Conservation (phyloP, 805 yeast genomes). For the Suhomyces vadensis region DNA sequence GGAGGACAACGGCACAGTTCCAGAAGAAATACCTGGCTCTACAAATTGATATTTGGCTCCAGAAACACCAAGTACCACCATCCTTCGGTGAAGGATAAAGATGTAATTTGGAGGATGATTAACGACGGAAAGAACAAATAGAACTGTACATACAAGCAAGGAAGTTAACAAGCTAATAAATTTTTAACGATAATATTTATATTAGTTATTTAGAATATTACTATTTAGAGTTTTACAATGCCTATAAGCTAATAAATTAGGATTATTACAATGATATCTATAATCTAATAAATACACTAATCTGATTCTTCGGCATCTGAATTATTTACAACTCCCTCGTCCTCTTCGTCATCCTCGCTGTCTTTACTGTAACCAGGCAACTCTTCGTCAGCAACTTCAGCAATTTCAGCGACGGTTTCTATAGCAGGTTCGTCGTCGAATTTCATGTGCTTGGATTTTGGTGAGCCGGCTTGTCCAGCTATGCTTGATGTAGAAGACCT, state of each 20-base stretch:
- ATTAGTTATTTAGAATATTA: background rate
- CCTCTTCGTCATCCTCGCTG: constrained; percentile 24
- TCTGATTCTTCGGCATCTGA: constrained; percentile 21
- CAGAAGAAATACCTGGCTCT: constrained; percentile 17
- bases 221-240: background rate
- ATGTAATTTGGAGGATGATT: constrained; percentile 46
- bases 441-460: constrained; percentile 40
- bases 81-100: constrained; percentile 39
- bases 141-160: too few species aligned
- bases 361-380: constrained; percentile 20
- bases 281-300: constrained; percentile 1
- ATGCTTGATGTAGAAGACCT: constrained; percentile 24
- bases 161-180: too few species aligned
- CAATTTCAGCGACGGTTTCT: constrained; percentile 15
- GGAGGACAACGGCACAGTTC: background rate
- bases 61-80: constrained; percentile 26
- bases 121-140: constrained; percentile 31
- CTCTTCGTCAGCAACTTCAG: constrained; percentile 18
- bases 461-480: constrained; percentile 1
- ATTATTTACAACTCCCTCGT: constrained; percentile 24
- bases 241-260: background rate
- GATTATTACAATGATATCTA: background rate
- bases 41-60: constrained; percentile 28
- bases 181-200: too few species aligned
- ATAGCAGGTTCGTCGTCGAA: constrained; percentile 28